Evolutionary conservation across 805 yeast species (phyloP).

Genomic region (Cyberlindnera galapagoensis): DNA sequence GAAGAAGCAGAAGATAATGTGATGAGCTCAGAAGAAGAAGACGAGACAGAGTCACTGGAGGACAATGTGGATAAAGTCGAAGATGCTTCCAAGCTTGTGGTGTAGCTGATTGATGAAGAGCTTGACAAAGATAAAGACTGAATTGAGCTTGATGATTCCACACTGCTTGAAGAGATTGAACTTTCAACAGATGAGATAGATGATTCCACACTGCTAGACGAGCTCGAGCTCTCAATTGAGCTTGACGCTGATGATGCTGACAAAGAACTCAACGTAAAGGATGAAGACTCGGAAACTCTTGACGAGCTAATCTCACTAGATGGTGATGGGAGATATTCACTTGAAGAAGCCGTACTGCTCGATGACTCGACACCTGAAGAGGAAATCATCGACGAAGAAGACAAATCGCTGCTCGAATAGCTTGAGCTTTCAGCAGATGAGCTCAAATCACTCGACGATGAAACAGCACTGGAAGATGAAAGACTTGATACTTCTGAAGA

Average conservation of each 20-base stretch:
- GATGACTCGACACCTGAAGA: background rate
- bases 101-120: background rate
- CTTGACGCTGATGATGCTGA: background rate
- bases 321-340: background rate
- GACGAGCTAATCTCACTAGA: background rate
- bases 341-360: background rate
- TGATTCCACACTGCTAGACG: background rate
- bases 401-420: background rate
- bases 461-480: background rate
- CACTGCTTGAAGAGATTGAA: conserved; percentile 1
- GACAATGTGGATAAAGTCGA: conserved; percentile 1
- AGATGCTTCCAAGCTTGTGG: too few relatives aligned
- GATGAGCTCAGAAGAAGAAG: too few relatives aligned
- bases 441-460: background rate
- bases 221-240: background rate
- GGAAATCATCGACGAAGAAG: background rate
- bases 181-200: background rate
- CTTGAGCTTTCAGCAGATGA: conserved; percentile 1
- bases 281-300: background rate
- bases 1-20: conserved; percentile 1
- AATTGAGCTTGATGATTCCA: too few relatives aligned
- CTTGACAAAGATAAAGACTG: too few relatives aligned
- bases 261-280: background rate
- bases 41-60: conserved; percentile 1
- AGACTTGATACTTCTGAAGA: background rate